Evolutionary conservation across 2,329 filamentous ascomycete species (phyloP).

Genomic region (Ilyonectria destructans): DNA sequence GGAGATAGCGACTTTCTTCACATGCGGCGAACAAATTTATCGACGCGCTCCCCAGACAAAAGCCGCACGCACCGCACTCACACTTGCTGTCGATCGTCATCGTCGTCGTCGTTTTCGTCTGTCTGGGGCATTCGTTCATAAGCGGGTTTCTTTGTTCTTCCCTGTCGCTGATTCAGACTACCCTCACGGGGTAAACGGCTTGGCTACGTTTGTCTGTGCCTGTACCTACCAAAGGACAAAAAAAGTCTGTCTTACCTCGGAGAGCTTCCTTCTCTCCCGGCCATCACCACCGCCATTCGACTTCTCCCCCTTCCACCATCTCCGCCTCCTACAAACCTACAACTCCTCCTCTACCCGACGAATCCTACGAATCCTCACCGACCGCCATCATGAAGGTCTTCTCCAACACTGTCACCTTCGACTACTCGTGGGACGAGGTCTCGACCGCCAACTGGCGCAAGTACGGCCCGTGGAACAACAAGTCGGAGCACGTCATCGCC

Average conservation of each 20-base stretch:
- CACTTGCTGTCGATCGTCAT: conserved; percentile 17
- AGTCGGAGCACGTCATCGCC: conserved; percentile 95
- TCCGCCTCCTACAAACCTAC: conserved; percentile 10
- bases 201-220: conserved; percentile 11
- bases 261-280: conserved; percentile 13
- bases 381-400: conserved; percentile 86
- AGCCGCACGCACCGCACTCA: conserved; percentile 40
- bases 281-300: conserved; percentile 22
- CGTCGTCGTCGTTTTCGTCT: conserved; percentile 21
- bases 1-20: conserved; percentile 51
- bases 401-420: conserved; percentile 88
- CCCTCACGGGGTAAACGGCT: conserved; percentile 11
- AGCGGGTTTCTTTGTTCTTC: conserved; percentile 12
- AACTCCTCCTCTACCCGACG: conserved; percentile 30
- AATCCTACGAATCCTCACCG: conserved; percentile 21
- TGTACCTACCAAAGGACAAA: conserved; percentile 32
- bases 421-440: conserved; percentile 99
- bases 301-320: conserved; percentile 10
- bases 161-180: conserved; percentile 16
- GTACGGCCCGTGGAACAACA: conserved; percentile 99
- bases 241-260: conserved; percentile 37
- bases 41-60: conserved; percentile 40
- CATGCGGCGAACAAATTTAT: conserved; percentile 48
- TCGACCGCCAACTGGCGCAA: conserved; percentile 98
- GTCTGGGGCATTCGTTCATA: conserved; percentile 3